A percentile compares a stretch with the other conserved stretches of the same genome.
Conservation (phyloP, 176 grass and related monocot species). For the Oryza glumipatula region DNA sequence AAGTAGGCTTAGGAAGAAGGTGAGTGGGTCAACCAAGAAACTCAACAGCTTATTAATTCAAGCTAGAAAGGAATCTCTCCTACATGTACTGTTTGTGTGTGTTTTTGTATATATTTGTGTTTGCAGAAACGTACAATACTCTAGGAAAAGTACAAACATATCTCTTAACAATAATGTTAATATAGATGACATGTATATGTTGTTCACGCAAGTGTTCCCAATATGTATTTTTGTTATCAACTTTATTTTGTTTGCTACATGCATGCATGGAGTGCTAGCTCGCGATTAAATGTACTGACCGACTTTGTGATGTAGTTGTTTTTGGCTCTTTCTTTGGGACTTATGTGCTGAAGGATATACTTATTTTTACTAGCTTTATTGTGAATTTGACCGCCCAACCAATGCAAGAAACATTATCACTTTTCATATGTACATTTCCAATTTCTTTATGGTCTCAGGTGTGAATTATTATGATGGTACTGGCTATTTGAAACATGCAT, state of each 20-base stretch:
- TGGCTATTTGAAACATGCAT: slow-evolving; percentile 4
- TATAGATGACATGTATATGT: neutral
- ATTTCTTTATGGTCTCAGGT: neutral
- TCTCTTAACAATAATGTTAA: neutral
- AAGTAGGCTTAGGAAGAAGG: slow-evolving; percentile 96
- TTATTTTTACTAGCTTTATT: slow-evolving; percentile 25
- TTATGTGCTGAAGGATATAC: slow-evolving; percentile 30
- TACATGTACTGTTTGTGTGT: neutral
- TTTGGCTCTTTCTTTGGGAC: slow-evolving; percentile 33
- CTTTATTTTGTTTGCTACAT: slow-evolving; percentile 4
- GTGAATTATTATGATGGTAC: slow-evolving; percentile 10
- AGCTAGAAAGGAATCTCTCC: slow-evolving; percentile 4
- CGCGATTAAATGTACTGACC: slow-evolving; percentile 18
- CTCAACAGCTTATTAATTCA: neutral
- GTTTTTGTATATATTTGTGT: neutral
- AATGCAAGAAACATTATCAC: slow-evolving; percentile 40
- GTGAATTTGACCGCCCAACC: slow-evolving; percentile 45
- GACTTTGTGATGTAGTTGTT: slow-evolving; percentile 27
- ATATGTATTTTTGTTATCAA: neutral
- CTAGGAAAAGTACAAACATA: slow-evolving; percentile 11
- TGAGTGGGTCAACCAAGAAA: slow-evolving; percentile 51
- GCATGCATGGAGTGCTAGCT: neutral
- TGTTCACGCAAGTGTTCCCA: neutral
- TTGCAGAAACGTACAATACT: slow-evolving; percentile 24
- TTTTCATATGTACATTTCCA: neutral